These are phyloP conservation scores for Suhomyces taliae DNA, from an alignment of 1,139 yeast genomes.

Conservation along the genomic window DNA sequence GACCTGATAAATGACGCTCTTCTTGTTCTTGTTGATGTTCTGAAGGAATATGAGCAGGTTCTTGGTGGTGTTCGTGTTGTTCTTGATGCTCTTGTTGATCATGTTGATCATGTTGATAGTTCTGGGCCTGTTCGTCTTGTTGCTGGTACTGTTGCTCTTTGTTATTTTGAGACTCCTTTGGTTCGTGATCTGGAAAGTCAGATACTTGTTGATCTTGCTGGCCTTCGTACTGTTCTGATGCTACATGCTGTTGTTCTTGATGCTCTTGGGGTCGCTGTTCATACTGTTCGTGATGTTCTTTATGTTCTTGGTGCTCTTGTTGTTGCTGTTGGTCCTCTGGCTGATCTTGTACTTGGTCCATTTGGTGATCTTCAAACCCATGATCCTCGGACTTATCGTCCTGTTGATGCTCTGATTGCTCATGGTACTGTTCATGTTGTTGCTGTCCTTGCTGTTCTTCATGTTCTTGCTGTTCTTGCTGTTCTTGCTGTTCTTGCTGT, in stretches of 20 bases:
- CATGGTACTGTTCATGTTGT: no score
- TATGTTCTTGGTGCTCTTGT: not conserved
- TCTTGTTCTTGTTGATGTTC: not conserved
- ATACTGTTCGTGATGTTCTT: no score
- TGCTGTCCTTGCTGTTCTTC: constrained; percentile 1
- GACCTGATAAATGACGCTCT: not conserved
- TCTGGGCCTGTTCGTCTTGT: not conserved
- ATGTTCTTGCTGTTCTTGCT: not conserved
- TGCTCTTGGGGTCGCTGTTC: not conserved
- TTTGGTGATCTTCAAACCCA: not conserved
- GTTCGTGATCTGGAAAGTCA: not conserved
- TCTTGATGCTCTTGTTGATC: not conserved
- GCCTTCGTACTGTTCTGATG: not conserved
- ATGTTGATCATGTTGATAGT: not conserved
- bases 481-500: not conserved
- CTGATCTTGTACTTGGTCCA: not conserved
- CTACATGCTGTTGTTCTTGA: not conserved
- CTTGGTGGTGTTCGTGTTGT: no score
- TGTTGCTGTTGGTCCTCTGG: not conserved
- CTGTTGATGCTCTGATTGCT: not conserved
- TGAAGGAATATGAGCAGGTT: not conserved
- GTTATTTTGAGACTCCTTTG: not conserved
- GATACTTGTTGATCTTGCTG: not conserved
- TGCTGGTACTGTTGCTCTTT: not conserved
- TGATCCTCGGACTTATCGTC: not conserved